These are phyloP conservation scores for Argentina anserina DNA, from an alignment of 306 rosid genomes.

Conservation along the genomic window DNA sequence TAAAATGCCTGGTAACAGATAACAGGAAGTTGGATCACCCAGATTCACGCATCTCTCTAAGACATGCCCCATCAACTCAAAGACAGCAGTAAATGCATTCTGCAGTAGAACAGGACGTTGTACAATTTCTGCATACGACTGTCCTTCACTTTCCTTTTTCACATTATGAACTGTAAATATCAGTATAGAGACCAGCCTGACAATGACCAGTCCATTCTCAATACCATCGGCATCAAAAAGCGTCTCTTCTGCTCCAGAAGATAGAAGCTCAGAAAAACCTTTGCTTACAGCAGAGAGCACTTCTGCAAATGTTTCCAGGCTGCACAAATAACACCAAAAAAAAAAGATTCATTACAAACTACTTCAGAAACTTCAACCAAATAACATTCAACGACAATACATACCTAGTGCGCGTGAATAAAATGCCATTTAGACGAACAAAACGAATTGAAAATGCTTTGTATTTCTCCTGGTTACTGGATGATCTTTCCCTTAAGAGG, in stretches of 20 bases:
- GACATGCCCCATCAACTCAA: slow-evolving; percentile 70
- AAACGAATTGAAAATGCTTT: slow-evolving; percentile 64
- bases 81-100: slow-evolving; percentile 82
- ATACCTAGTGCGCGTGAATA: slow-evolving; percentile 91
- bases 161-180: slow-evolving; percentile 73
- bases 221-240: slow-evolving; percentile 60
- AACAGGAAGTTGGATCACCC: slow-evolving; percentile 64
- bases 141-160: slow-evolving; percentile 82
- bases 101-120: slow-evolving; percentile 81
- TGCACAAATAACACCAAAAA: slow-evolving; percentile 31
- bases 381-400: slow-evolving; percentile 7
- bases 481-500: slow-evolving; percentile 44
- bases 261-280: slow-evolving; percentile 57
- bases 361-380: too few species aligned
- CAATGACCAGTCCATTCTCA: slow-evolving; percentile 66
- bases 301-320: slow-evolving; percentile 85
- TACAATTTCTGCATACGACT: slow-evolving; percentile 86
- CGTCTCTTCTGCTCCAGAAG: slow-evolving; percentile 67
- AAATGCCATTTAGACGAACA: slow-evolving; percentile 91
- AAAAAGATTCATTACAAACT: background rate
- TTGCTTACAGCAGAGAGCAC: slow-evolving; percentile 60
- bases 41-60: slow-evolving; percentile 69
- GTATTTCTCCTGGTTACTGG: slow-evolving; percentile 41
- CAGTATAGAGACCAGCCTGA: slow-evolving; percentile 68
- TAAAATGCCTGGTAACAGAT: slow-evolving; percentile 79